These are phyloP conservation scores for Corniculantispora saksenae DNA, from an alignment of 2,329 filamentous ascomycete genomes.

Conservation along the genomic window DNA sequence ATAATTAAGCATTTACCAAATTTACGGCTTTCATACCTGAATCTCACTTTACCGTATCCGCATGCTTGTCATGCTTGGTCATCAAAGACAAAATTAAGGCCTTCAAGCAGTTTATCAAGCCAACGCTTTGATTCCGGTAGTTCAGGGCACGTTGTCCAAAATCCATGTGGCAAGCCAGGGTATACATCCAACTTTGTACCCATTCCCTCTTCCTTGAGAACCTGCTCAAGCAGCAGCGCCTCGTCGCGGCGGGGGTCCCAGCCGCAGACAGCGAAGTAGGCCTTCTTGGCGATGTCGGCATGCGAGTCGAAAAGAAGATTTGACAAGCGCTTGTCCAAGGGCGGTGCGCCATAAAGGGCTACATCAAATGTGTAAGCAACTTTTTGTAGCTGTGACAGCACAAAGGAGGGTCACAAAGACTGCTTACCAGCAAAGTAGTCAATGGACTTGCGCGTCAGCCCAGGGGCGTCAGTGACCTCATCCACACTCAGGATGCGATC, in stretches of 20 bases:
- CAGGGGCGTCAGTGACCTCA: conserved; percentile 37
- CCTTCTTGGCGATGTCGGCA: conserved; percentile 32
- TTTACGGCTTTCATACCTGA: too few species aligned
- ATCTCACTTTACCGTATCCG: neutral
- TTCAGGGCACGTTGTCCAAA: conserved; percentile 40
- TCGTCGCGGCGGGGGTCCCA: conserved; percentile 51
- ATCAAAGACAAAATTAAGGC: conserved; percentile 26
- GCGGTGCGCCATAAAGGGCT: conserved; percentile 31
- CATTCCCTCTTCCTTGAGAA: conserved; percentile 34
- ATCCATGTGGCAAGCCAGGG: conserved; percentile 43
- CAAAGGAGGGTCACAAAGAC: too few species aligned
- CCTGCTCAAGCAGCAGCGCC: conserved; percentile 46
- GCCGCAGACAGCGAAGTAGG: conserved; percentile 49
- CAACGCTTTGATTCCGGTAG: conserved; percentile 33
- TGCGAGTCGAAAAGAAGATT: conserved; percentile 37
- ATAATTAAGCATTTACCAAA: neutral
- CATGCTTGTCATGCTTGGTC: neutral
- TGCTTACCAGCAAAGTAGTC: conserved; percentile 34
- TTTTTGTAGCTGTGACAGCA: too few species aligned
- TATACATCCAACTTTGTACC: conserved; percentile 42
- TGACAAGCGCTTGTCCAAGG: conserved; percentile 40
- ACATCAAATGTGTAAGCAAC: neutral
- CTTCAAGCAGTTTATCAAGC: conserved; percentile 31
- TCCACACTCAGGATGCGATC: conserved; percentile 36
- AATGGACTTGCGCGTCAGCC: conserved; percentile 38